Evolutionary conservation across 441 rosid genomes (phyloP), one percentile per base, ranked within the genome.

Genomic region (Biscutella auriculata): DNA sequence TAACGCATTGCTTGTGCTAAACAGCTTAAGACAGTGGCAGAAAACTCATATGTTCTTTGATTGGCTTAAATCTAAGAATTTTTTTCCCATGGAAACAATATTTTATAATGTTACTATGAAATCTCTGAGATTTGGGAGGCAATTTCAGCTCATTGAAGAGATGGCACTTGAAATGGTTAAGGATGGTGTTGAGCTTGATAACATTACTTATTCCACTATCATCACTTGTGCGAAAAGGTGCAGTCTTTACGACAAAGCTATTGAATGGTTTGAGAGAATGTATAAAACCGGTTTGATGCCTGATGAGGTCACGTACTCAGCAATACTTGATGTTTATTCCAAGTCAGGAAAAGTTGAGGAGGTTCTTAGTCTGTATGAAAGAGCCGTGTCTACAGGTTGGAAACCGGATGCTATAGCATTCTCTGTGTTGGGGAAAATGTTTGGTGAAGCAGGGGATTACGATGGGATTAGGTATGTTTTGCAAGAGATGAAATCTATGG

Each of bases 261-360:
- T 92, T 36, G 88, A 88, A 43, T 92, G 96, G 98, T 88, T 88
- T 70, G 95, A 86, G 79, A 76, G 88, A 53, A 86, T 92, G 95
- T 86, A 88, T 51, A 83, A 67, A 70, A 86, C 97, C 2, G 92
- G 95, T 54, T 67, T 92, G 63, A 92, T 86, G 96, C 98, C 96
- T 52, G 96, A 88, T 75, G 95, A 88, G 66, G 94, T 92, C 30
- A 92, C 95, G 33, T 92, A 86, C 63, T 92, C 94, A 2, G 87
- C 90, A 8, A 69, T 82, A 73, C 73, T 86, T 48, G 96, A 88
- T 70, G 94, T 92, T 57, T 86, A 88, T 70, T 92, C 87, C 6
- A 82, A 83, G 75, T 73, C 79, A 50, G 94, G 95, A 13, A 86
- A 76, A 63, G 89, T 83, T 55, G 89, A 86, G 77, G 94, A 92